These are phyloP conservation scores for Hsuehochloa calcarea DNA, from an alignment of 176 grass and related monocot species.

Conservation along the genomic window DNA sequence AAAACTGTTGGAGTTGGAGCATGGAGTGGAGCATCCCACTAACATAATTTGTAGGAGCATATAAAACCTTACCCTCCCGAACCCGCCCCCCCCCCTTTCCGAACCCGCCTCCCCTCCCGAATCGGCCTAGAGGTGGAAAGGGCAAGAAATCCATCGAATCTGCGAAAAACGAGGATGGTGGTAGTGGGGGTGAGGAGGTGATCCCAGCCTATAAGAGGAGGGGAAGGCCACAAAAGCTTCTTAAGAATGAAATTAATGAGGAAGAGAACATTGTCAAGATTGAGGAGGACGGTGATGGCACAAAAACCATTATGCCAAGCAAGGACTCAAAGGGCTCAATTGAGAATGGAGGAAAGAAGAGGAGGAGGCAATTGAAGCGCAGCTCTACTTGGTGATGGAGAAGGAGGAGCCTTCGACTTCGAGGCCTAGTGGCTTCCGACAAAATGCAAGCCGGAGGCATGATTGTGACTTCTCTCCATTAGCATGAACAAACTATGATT, in stretches of 20 bases:
- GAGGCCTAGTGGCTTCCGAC: slow-evolving; percentile 63
- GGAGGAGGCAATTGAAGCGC: slow-evolving; percentile 34
- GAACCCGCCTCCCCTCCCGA: too few species aligned
- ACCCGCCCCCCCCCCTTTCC: too few species aligned
- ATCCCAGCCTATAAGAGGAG: slow-evolving; percentile 62
- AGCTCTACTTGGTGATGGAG: background rate
- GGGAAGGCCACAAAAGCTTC: slow-evolving; percentile 59
- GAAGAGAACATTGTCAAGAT: slow-evolving; percentile 27
- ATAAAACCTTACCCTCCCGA: too few species aligned
- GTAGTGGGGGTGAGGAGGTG: slow-evolving; percentile 65
- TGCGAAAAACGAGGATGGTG: slow-evolving; percentile 44
- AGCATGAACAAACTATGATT: background rate
- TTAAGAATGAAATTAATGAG: slow-evolving; percentile 51
- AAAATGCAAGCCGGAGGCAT: slow-evolving; percentile 73
- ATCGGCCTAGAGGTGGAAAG: slow-evolving; percentile 66
- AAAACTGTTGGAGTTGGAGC: too few species aligned
- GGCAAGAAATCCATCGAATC: slow-evolving; percentile 50
- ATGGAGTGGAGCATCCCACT: too few species aligned
- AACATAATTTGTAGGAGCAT: too few species aligned
- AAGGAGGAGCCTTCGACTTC: slow-evolving; percentile 19
- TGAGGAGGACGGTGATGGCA: slow-evolving; percentile 42
- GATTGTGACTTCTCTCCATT: background rate
- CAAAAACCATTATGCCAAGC: background rate
- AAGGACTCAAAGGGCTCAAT: slow-evolving; percentile 34
- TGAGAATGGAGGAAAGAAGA: slow-evolving; percentile 48